Evolutionary conservation across 129 eudicot genomes (phyloP).

Genomic region (Escallonia rubra): DNA sequence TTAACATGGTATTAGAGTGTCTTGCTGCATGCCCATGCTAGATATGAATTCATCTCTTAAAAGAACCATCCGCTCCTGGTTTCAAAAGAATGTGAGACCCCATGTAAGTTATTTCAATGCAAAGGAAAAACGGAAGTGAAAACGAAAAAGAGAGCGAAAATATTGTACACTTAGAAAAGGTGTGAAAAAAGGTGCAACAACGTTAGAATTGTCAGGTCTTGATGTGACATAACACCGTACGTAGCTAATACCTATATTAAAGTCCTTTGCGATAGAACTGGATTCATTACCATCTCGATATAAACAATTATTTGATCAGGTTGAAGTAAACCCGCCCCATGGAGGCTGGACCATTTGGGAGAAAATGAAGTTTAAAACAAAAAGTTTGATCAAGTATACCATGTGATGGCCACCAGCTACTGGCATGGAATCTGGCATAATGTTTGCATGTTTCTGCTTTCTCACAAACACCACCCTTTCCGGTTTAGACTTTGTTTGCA

Average conservation of each 20-base stretch:
- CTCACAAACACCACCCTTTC: constrained; percentile 14
- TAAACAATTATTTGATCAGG: background rate
- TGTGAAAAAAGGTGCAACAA: background rate
- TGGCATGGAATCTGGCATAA: constrained; percentile 13
- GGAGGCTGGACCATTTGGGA: constrained; percentile 4
- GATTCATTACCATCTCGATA: constrained; percentile 3
- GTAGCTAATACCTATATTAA: background rate
- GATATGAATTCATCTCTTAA: no score
- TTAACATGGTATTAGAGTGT: no score
- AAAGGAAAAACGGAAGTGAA: no score
- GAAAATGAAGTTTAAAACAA: no score
- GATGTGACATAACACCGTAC: background rate
- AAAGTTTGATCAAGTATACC: background rate
- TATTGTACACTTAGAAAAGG: background rate
- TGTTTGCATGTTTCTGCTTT: constrained; percentile 15
- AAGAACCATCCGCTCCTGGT: no score
- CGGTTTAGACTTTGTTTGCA: constrained; percentile 2
- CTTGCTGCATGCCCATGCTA: no score
- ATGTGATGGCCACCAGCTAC: constrained; percentile 13
- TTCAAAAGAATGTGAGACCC: no score
- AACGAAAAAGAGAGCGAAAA: no score
- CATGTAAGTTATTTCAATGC: no score
- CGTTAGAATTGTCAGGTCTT: background rate
- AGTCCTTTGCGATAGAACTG: background rate
- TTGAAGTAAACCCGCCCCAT: constrained; percentile 1